phyloP scores from a whole-genome alignment of 2,329 filamentous ascomycete genomes.

The Fusarium mundagurra region DNA sequence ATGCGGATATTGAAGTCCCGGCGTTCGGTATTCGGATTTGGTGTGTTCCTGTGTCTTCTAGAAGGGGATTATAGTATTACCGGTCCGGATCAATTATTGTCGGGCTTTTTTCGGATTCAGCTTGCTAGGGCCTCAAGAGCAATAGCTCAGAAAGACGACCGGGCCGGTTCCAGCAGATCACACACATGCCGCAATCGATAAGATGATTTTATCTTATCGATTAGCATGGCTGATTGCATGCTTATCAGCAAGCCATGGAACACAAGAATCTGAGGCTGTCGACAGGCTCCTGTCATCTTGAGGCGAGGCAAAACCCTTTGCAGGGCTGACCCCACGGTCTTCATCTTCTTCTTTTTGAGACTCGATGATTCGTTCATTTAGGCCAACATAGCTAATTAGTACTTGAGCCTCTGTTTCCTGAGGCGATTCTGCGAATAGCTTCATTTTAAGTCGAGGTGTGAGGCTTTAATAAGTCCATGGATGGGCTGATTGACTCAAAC shows the following conservation, averaged over 20 bases:
- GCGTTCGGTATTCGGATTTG: neutral
- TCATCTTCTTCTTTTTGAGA: too few relatives aligned
- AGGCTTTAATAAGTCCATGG: too few relatives aligned
- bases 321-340: too few relatives aligned
- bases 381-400: too few relatives aligned
- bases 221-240: fast-evolving
- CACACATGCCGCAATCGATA: neutral
- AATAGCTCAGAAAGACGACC: neutral
- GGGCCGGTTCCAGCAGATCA: neutral
- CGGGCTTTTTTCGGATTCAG: neutral
- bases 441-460: too few relatives aligned
- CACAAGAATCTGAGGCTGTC: neutral
- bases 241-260: neutral
- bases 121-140: neutral
- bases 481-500: too few relatives aligned
- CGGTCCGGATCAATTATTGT: neutral
- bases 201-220: neutral
- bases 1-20: neutral
- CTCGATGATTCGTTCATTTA: fast-evolving
- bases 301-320: neutral
- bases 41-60: neutral
- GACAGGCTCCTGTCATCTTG: neutral
- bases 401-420: too few relatives aligned
- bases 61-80: neutral
- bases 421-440: too few relatives aligned